Percentiles rank a stretch among this genome's conserved stretches.
Evolutionary conservation across 73 alveolate genomes (phyloP).

Genomic region (Paramecium octaurelia): DNA sequence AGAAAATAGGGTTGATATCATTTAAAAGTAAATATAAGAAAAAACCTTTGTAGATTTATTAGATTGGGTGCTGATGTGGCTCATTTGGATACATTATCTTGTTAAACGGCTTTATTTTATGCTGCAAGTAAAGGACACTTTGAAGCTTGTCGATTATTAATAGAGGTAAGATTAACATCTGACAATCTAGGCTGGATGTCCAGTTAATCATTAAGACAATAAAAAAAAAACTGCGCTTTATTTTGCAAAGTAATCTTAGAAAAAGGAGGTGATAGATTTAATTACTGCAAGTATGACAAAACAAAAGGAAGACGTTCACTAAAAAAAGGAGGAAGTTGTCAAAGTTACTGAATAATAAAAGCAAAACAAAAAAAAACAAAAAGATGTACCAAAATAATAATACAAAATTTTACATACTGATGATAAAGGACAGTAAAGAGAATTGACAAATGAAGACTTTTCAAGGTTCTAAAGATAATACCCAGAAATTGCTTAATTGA

Average conservation of each 20-base stretch:
- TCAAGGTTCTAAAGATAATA: constrained; percentile 36
- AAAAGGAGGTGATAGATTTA: constrained; percentile 69
- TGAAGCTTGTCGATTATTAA: constrained; percentile 71
- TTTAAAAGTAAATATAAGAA: constrained; percentile 37
- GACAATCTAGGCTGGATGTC: constrained; percentile 65
- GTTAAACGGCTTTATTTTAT: constrained; percentile 88
- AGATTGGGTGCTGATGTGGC: constrained; percentile 76
- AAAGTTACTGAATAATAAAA: constrained; percentile 27
- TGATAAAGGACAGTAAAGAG: constrained; percentile 63
- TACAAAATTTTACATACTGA: constrained; percentile 54
- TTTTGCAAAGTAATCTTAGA: constrained; percentile 75
- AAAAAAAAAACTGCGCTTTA: constrained; percentile 74
- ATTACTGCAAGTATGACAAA: constrained; percentile 20
- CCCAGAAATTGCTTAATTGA: constrained; percentile 58
- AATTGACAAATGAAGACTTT: constrained; percentile 55
- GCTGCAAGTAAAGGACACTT: constrained; percentile 89
- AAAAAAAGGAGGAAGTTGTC: constrained; percentile 14
- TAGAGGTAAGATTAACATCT: constrained; percentile 47
- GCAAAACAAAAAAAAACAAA: not conserved
- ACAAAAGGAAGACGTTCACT: not conserved
- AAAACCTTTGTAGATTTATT: constrained; percentile 49
- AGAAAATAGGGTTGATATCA: constrained; percentile 75
- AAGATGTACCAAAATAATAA: constrained; percentile 45
- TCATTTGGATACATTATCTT: constrained; percentile 77
- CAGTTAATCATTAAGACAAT: constrained; percentile 78